Percentiles rank a stretch among this genome's conserved stretches.
phyloP scores from a whole-genome alignment of 441 rosid species.

The Aquilaria agallochum region DNA sequence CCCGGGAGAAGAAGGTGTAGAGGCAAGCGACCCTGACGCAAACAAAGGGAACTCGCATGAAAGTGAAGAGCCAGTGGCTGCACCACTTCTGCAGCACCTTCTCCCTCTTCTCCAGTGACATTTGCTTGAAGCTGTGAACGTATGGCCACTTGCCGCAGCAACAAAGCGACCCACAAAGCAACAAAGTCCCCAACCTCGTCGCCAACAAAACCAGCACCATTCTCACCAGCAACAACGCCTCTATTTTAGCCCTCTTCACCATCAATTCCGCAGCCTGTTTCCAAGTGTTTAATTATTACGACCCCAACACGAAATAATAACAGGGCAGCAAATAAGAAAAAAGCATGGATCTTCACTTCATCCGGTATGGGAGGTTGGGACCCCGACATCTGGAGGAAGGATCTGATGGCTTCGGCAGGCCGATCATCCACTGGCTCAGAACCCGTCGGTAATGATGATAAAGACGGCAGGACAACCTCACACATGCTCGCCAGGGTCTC shows the following conservation, averaged over 20 bases:
- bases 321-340: too few relatives aligned
- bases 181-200: slow-evolving; percentile 63
- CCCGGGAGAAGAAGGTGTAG: slow-evolving; percentile 49
- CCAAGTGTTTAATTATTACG: not conserved
- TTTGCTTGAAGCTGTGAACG: slow-evolving; percentile 34
- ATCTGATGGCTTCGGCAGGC: slow-evolving; percentile 24
- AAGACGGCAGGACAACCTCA: slow-evolving; percentile 52
- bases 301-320: too few relatives aligned
- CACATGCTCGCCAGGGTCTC: slow-evolving; percentile 42
- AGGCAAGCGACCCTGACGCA: slow-evolving; percentile 36
- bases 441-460: slow-evolving; percentile 16
- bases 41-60: slow-evolving; percentile 40
- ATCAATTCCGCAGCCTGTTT: slow-evolving; percentile 46
- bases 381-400: slow-evolving; percentile 51
- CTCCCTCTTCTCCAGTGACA: slow-evolving; percentile 55
- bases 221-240: slow-evolving; percentile 32
- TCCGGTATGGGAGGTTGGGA: slow-evolving; percentile 42
- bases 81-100: slow-evolving; percentile 46
- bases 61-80: slow-evolving; percentile 35
- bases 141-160: slow-evolving; percentile 51
- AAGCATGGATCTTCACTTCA: slow-evolving; percentile 32
- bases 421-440: slow-evolving; percentile 13
- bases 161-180: slow-evolving; percentile 60
- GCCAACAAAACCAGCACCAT: slow-evolving; percentile 30
- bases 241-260: slow-evolving; percentile 28